Base-by-base conservation (phyloP, 768 basidiomycete genomes). In the Suillus discolor region DNA sequence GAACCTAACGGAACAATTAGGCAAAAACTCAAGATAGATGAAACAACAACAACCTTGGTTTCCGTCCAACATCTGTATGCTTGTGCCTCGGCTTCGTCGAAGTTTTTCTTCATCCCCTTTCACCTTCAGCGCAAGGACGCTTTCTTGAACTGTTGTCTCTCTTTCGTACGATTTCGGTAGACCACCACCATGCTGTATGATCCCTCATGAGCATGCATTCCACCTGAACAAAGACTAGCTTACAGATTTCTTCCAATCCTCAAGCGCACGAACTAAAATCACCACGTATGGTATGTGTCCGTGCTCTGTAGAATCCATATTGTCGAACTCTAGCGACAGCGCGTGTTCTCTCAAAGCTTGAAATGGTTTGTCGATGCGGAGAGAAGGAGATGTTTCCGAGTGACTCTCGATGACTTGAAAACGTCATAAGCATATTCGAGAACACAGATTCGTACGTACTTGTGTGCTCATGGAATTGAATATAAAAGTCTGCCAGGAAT, bases 81-180 rank as follows among this genome's bases (percentile, higher is more conserved):
- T 74, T 97, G 93, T 8, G 90, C 83, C 71, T 91, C 86, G 2
- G 96, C 97, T 77, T 99, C 97, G 66, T 97, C 97, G 73, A 96
- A 96, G 78, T 99, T 99, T n/a, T 81, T 99, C 97, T 73, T 99
- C 95, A 73, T 99, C 97, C 0, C 78, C 70, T 71, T 94, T 94
- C 65, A 84, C 73, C 71, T 89, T 88, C 82, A 89, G 85, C 1
- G 79, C 79, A n/a, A 81, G 77, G 53, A 99, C 79, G 3, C 62
- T 63, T 84, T 79, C 73, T 96, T 95, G 83, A 98, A 97, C 36
- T 84, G 87, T 67, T 89, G 84, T 71, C 91, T 88, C 70, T 97
- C 93, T 1, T n/a, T 81, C 82, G 41, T 74, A 79, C 38, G 75
- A 87, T 77, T 78, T 81, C 55, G 80, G 88, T 13, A 84, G 79